A percentile compares a stretch with the other conserved stretches of the same genome.
Conservation (phyloP, 2,329 filamentous ascomycete species). For the Alternaria triticina region DNA sequence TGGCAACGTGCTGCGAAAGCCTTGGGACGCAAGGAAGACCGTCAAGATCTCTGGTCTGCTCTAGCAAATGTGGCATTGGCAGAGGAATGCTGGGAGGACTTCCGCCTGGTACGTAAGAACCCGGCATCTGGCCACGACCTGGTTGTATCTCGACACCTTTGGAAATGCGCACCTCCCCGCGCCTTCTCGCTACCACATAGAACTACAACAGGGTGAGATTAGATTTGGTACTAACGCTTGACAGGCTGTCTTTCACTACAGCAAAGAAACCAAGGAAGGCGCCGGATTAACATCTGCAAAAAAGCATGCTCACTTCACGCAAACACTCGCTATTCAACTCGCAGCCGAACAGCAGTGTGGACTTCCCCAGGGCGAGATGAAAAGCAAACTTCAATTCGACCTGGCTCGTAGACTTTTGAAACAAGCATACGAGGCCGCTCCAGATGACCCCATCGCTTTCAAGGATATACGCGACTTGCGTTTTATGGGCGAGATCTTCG, state of each 20-base stretch:
- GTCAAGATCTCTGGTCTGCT: slow-evolving; percentile 34
- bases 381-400: slow-evolving; percentile 24
- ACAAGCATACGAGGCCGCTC: slow-evolving; percentile 34
- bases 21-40: slow-evolving; percentile 28
- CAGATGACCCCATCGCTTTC: slow-evolving; percentile 33
- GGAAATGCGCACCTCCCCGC: background rate
- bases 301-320: slow-evolving; percentile 34
- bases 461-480: slow-evolving; percentile 41
- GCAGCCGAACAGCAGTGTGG: slow-evolving; percentile 31
- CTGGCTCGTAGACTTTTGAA: slow-evolving; percentile 34
- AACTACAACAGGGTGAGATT: background rate
- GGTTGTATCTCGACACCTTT: background rate
- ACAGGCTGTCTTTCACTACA: slow-evolving; percentile 39
- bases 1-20: slow-evolving; percentile 40
- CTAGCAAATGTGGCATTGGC: slow-evolving; percentile 37
- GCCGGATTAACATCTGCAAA: slow-evolving; percentile 18
- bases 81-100: slow-evolving; percentile 45
- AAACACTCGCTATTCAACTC: slow-evolving; percentile 38
- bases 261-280: slow-evolving; percentile 28
- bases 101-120: slow-evolving; percentile 32
- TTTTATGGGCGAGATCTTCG: slow-evolving; percentile 43
- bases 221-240: slow-evolving; percentile 10
- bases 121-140: background rate
- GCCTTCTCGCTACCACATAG: background rate
- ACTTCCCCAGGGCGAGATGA: slow-evolving; percentile 20